A percentile compares a stretch with the other conserved stretches of the same genome.
phyloP scores from a whole-genome alignment of 2,329 filamentous ascomycete genomes.

The Fusarium illudens region DNA sequence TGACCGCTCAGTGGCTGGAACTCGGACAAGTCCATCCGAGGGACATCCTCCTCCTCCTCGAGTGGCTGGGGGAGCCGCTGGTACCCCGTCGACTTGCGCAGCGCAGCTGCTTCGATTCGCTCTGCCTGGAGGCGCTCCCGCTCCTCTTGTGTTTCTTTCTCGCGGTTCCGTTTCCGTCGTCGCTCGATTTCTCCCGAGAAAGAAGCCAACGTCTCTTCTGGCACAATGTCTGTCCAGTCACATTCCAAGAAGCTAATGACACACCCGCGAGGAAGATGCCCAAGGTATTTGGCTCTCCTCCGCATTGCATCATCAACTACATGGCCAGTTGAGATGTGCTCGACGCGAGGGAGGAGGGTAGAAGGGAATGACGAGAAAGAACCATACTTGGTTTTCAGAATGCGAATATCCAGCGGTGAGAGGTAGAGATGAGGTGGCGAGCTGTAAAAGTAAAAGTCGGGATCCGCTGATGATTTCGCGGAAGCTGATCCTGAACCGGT shows the following conservation, averaged over 20 bases:
- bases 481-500: conserved; percentile 16
- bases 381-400: conserved; percentile 88
- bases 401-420: conserved; percentile 89
- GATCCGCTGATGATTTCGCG: conserved; percentile 46
- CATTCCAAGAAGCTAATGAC: conserved; percentile 92
- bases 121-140: conserved; percentile 85
- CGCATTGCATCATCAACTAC: conserved; percentile 86
- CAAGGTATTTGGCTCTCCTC: conserved; percentile 85
- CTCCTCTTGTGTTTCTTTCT: conserved; percentile 87
- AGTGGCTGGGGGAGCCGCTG: conserved; percentile 49
- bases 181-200: conserved; percentile 82
- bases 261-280: conserved; percentile 88
- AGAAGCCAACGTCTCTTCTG: conserved; percentile 74
- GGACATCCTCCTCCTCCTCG: conserved; percentile 51
- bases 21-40: conserved; percentile 64
- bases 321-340: conserved; percentile 88
- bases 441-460: conserved; percentile 86
- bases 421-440: conserved; percentile 88
- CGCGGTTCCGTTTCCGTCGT: conserved; percentile 77
- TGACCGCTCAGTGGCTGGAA: conserved; percentile 69
- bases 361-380: conserved; percentile 84
- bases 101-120: conserved; percentile 75
- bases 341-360: conserved; percentile 84
- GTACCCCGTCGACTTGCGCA: conserved; percentile 61
- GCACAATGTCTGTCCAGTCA: conserved; percentile 92